Base-by-base conservation (phyloP, 208 protist species). In the Trypanosoma boissoni region DNA sequence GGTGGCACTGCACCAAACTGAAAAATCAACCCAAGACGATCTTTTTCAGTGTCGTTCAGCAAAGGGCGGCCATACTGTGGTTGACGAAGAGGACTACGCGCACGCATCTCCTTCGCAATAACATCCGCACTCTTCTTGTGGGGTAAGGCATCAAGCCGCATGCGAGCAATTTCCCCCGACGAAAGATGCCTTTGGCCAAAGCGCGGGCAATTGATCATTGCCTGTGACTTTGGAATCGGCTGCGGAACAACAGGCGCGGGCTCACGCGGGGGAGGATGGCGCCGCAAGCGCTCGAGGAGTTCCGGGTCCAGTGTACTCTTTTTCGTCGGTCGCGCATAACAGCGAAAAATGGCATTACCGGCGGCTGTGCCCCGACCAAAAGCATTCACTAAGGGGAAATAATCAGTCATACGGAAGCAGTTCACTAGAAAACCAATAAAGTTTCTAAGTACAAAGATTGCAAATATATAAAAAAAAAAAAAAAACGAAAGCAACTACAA, bases 281-380 rank as follows among this genome's bases (percentile, higher is more conserved):
- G 43, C 9, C 86, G 66, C 44, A 72, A 61, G 20, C 72, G 52
- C 3, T 72, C 78, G 1, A 83, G 77, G 16, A 95, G 78, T 54
- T 88, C 66, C 1, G 83, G 85, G 39, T 95, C 88, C 2, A 91
- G 64, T 2, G 88, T 95, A 70, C 80, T 90, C 34, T 78, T 72
- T 63, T 92, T 95, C 1, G 54, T 68, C 0, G 85, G 85, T 8
- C 69, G 62, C 26, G 68, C 72, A 69, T 95, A 95, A 67, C 83
- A 92, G 54, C 76, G 76, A 69, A 89, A 92, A 37, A 95, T 89
- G n/a, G 89, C 89, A 31, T 89, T 82, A 0, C 89, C 89, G 2
- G 89, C 86, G 2, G 89, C 75, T 6, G 89, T 92, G 61, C 89
- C 89, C n/a, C 89, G 70, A 20, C 89, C 89, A 58, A 95, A 95